Conservation (phyloP, 2,329 filamentous ascomycete species). For the Botryosphaeria dothidea region DNA sequence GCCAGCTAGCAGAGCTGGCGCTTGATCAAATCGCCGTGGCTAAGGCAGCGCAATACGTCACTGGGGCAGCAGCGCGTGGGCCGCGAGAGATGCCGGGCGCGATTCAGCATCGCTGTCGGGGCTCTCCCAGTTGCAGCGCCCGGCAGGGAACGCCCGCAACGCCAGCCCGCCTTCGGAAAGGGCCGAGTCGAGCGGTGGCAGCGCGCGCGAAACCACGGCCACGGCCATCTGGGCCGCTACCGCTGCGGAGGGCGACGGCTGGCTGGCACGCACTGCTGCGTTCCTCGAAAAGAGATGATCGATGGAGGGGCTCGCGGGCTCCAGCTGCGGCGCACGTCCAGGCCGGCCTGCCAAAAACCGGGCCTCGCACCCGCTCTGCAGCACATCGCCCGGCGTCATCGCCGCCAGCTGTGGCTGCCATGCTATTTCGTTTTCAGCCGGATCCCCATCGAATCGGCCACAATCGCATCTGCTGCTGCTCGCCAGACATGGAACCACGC, state of each 20-base stretch:
- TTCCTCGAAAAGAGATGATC: not conserved
- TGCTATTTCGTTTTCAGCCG: constrained; percentile 17
- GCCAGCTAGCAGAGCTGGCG: constrained; percentile 12
- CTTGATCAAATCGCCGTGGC: constrained; percentile 9
- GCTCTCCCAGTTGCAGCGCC: constrained; percentile 5
- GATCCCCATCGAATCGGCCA: constrained; percentile 14
- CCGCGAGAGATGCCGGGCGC: constrained; percentile 9
- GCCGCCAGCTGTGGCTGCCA: constrained; percentile 14
- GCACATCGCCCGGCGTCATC: constrained; percentile 2
- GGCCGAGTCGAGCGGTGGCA: constrained; percentile 12
- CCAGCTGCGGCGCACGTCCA: not conserved
- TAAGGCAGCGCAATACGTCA: constrained; percentile 17
- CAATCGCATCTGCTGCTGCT: constrained; percentile 9
- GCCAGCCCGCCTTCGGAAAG: constrained; percentile 17
- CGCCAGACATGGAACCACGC: constrained; percentile 6
- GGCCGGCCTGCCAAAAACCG: constrained; percentile 7
- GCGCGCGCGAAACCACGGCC: not conserved
- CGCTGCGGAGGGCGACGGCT: not conserved
- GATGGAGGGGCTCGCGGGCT: constrained; percentile 3
- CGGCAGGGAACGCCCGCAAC: constrained; percentile 12
- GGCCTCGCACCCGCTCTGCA: not conserved
- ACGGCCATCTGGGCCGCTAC: not conserved
- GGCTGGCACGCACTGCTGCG: not conserved
- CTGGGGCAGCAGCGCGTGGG: constrained; percentile 10
- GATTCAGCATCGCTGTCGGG: constrained; percentile 2